Percentiles rank a stretch among this genome's conserved stretches.
Conservation (phyloP, 768 basidiomycete species). For the Boletus speciosus region DNA sequence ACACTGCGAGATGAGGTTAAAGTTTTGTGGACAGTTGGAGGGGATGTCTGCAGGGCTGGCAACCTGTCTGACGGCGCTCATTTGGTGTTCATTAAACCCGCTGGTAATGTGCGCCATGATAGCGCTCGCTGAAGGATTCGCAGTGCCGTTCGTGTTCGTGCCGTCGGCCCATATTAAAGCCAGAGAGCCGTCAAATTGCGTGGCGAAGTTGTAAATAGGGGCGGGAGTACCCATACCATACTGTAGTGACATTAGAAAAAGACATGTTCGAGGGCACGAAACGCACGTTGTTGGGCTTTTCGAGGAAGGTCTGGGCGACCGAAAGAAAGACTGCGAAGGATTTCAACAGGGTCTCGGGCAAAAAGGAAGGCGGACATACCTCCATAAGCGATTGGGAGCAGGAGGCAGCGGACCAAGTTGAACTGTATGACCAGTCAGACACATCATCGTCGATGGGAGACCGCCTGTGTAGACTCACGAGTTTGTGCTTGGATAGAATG, state of each 20-base stretch:
- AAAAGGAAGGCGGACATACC: slow-evolving; percentile 6
- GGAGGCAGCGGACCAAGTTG: slow-evolving; percentile 57
- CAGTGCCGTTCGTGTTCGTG: slow-evolving; percentile 49
- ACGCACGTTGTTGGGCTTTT: slow-evolving; percentile 56
- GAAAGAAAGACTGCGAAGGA: slow-evolving; percentile 49
- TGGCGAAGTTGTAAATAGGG: slow-evolving; percentile 45
- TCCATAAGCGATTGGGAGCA: slow-evolving; percentile 64
- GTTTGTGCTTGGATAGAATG: slow-evolving; percentile 58
- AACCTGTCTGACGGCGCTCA: slow-evolving; percentile 47
- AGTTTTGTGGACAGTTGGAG: slow-evolving; percentile 66
- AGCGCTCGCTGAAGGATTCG: slow-evolving; percentile 50
- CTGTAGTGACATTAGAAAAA: slow-evolving; percentile 30
- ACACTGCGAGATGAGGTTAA: slow-evolving; percentile 65
- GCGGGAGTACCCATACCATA: slow-evolving; percentile 60
- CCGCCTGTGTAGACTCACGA: slow-evolving; percentile 40
- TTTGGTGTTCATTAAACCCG: slow-evolving; percentile 48
- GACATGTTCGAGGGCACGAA: not conserved
- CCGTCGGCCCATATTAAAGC: slow-evolving; percentile 63
- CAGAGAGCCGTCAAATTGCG: slow-evolving; percentile 51
- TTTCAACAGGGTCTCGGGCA: not conserved
- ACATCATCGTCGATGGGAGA: not conserved
- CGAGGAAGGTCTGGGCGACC: slow-evolving; percentile 57
- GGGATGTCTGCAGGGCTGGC: slow-evolving; percentile 48
- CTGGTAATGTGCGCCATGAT: slow-evolving; percentile 61
- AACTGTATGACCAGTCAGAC: slow-evolving; percentile 35